Base-by-base conservation (phyloP, 2,329 filamentous ascomycete species). In the Capronia coronata region DNA sequence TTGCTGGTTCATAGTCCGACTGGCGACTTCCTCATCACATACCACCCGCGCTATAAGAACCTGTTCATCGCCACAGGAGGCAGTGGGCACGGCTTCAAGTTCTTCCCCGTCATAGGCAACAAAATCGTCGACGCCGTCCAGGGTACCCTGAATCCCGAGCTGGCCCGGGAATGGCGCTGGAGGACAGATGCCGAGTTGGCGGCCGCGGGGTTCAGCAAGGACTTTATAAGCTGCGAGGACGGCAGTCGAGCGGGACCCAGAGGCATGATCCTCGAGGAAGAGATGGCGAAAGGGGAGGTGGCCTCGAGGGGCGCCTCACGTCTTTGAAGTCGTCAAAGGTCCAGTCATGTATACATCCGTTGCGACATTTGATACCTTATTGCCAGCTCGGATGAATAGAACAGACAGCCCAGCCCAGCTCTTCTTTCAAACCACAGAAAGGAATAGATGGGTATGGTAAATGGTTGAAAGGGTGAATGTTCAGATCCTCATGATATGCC, bases 11-110 rank as follows among this genome's bases (percentile, higher is more conserved):
- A 45, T 48, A 58, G 55, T 7, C 74, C 79, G 6, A 79, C 78
- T 14, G 84, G 79, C 18, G 80, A 88, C 62, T 88, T 86, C 69
- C 73, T 88, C 47, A 74, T 87, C 52, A 78, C 82, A 61, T 81
- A 82, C 65, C 83, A 87, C 60, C 84, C 84, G 0, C 67, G 72
- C 13, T 78, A 78, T 65, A 41, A 53, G 19, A 35, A 29, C 29
- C 66, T 77, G 4, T 74, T 75, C 61, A 61, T 77, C 41, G 75
- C 75, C 8, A 76, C 74, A 1, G 75, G 74, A 4, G 75, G 74
- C 6, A 75, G 71, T 43, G 74, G 74, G n/a, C 75, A 77, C 49
- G 82, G 68, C 3, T 86, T 82, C 72, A 86, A 86, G 65, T 86
- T 86, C 64, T 65, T 85, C 48, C 82, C 82, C 0, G 75, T 84